phyloP scores from a whole-genome alignment of 352 stramenopile genomes.

The Phytophthora melonis region DNA sequence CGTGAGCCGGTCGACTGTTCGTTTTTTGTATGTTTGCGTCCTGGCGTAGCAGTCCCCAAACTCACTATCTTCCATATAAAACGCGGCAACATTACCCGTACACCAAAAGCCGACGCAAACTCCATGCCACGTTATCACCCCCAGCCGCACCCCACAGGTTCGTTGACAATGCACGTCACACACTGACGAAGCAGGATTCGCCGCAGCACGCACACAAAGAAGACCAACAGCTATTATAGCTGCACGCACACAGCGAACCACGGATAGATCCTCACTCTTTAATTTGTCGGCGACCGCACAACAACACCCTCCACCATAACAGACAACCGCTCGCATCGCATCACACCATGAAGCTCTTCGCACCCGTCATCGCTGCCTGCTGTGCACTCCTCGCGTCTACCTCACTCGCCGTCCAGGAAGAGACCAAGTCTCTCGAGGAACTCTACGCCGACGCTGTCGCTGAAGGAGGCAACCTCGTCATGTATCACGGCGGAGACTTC shows the following conservation, averaged over 20 bases:
- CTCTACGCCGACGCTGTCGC: conserved; percentile 60
- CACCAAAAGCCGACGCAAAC: not conserved
- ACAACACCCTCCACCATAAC: not conserved
- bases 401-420: conserved; percentile 36
- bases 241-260: not conserved
- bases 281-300: conserved; percentile 2
- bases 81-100: not conserved
- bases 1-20: not conserved
- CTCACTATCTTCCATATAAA: not conserved
- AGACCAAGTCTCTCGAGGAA: conserved; percentile 53
- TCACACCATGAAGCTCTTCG: conserved; percentile 24
- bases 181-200: not conserved
- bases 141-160: not conserved
- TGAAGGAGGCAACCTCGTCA: conserved; percentile 63
- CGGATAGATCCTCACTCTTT: conserved; percentile 20
- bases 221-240: not conserved
- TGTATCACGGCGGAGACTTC: conserved; percentile 54
- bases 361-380: no score
- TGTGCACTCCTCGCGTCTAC: conserved; percentile 13
- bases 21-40: not conserved
- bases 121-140: not conserved
- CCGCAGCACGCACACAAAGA: not conserved
- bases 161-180: not conserved
- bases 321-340: not conserved
- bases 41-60: not conserved